Percentiles rank a stretch among this genome's conserved stretches.
These are phyloP conservation scores for Moesziomyces antarcticus DNA, from an alignment of 1,284 basidiomycete species.

Conservation along the genomic window DNA sequence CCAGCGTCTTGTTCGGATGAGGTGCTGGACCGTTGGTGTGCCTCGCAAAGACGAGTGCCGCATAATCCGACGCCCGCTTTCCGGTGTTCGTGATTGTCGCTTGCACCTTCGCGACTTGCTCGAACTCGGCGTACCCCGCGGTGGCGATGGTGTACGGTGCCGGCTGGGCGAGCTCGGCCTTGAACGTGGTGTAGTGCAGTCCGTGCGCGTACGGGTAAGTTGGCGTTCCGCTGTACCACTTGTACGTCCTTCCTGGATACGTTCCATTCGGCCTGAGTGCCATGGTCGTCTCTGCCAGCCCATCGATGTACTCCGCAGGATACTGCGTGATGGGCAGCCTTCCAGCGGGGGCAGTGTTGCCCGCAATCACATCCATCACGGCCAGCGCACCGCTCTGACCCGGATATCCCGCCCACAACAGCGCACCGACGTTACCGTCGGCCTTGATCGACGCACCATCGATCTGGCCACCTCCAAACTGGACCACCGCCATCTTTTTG, in stretches of 20 bases:
- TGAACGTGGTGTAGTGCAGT: slow-evolving; percentile 23
- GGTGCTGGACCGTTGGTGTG: slow-evolving; percentile 19
- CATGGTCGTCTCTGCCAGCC: slow-evolving; percentile 9
- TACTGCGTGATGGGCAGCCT: slow-evolving; percentile 30
- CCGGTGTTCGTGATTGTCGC: slow-evolving; percentile 10
- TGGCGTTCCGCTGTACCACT: slow-evolving; percentile 21
- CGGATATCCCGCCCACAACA: slow-evolving; percentile 30
- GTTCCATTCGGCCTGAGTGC: slow-evolving; percentile 1
- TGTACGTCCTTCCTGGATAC: slow-evolving; percentile 29
- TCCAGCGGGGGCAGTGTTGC: slow-evolving; percentile 7
- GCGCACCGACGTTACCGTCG: background rate
- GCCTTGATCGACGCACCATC: slow-evolving; percentile 12
- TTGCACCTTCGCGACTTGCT: background rate
- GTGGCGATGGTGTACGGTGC: background rate
- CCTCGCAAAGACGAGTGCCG: slow-evolving; percentile 18
- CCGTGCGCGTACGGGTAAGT: slow-evolving; percentile 18
- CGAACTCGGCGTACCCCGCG: slow-evolving; percentile 9
- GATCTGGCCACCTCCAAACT: slow-evolving; percentile 29
- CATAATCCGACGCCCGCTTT: slow-evolving; percentile 10
- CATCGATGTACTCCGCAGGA: slow-evolving; percentile 13
- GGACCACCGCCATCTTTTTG: slow-evolving; percentile 16
- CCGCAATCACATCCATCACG: slow-evolving; percentile 11
- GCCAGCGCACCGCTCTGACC: slow-evolving; percentile 20
- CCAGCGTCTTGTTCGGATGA: slow-evolving; percentile 10
- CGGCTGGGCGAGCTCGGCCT: background rate